Evolutionary conservation across 805 yeast genomes (phyloP), one percentile per base, ranked within the genome.

Genomic region (Tetrapisispora pingtungensis): DNA sequence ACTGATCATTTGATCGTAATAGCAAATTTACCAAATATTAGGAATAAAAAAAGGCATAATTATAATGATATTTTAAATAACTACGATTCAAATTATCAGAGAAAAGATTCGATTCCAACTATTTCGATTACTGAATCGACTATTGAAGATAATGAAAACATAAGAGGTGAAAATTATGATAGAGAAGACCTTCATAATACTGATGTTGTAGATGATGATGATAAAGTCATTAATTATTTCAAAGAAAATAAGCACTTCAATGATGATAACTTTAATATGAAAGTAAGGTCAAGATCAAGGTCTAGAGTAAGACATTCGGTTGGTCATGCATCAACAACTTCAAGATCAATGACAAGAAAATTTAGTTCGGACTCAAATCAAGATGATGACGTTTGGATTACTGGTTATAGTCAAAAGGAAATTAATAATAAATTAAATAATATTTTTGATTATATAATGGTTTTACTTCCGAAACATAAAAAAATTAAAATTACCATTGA

Each of bases 1-100:
- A 85, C 87, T 8, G 95, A 84, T 59, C 72, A 78, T 13, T 61
- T 84, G 12, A 75, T 84, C 3, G 72, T 84, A 7, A 73, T 77
- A 6, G 71, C 88, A 1, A 64, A 59, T 44, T 42, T 64, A 19
- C 64, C 66, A 15, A 43, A 49, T 37, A 46, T 53, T 18, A 41
- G 38, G 6, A 36, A 41, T 19, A 35, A 37, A 28, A 28, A 14
- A 27, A 37, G 24, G 14, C 40, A 37, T 27, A 37, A 37, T 13
- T 41, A 32, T 31, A 33, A 31, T 19, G 28, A 26, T 18, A 20
- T 24, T 31, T 36, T 20, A 15, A 10, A 40, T 24, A 31, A 14
- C 4, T 31, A 44, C 34, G 43, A 19, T 42, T 36, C 20, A 36
- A 41, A 36, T 10, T 30, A 33, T 12, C 36, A 27, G 19, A 12